Conservation (phyloP, 352 stramenopile species). For the Phytophthora tentaculata region DNA sequence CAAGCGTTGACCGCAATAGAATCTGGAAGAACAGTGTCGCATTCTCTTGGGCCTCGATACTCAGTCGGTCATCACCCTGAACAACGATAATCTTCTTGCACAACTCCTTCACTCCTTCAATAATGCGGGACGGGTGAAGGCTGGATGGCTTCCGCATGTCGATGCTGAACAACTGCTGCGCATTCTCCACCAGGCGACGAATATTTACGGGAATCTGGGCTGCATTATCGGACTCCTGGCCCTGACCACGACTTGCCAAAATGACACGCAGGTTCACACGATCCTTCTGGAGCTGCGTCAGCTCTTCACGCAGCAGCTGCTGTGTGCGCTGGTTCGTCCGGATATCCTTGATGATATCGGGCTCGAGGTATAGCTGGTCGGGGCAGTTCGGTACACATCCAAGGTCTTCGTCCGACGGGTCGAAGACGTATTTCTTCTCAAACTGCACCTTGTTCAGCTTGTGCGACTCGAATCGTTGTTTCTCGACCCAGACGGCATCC, state of each 20-base stretch:
- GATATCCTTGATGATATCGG: slow-evolving; percentile 91
- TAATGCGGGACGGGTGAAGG: slow-evolving; percentile 91
- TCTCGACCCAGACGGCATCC: slow-evolving; percentile 99
- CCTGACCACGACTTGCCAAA: slow-evolving; percentile 95
- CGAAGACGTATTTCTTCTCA: slow-evolving; percentile 93
- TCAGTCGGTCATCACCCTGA: slow-evolving; percentile 93
- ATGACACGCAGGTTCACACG: slow-evolving; percentile 94
- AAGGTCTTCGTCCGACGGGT: slow-evolving; percentile 93
- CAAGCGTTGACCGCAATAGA: slow-evolving; percentile 95
- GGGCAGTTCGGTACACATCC: slow-evolving; percentile 89
- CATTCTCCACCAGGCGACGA: slow-evolving; percentile 96
- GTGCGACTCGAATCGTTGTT: slow-evolving; percentile 94
- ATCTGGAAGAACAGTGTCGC: slow-evolving; percentile 99
- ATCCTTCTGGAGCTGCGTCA: slow-evolving; percentile 94
- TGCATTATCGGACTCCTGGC: slow-evolving; percentile 91
- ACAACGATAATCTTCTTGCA: slow-evolving; percentile 97
- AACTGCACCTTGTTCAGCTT: slow-evolving; percentile 94
- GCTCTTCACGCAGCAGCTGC: slow-evolving; percentile 93
- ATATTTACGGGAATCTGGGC: slow-evolving; percentile 95
- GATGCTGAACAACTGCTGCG: slow-evolving; percentile 94
- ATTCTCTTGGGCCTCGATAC: slow-evolving; percentile 97
- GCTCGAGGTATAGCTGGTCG: slow-evolving; percentile 86
- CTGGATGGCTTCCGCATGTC: slow-evolving; percentile 93
- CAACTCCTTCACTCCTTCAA: slow-evolving; percentile 92
- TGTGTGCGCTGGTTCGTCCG: slow-evolving; percentile 94